Evolutionary conservation across 805 yeast genomes (phyloP), one percentile per base, ranked within the genome.

Genomic region (Blastobotrys terrestris): DNA sequence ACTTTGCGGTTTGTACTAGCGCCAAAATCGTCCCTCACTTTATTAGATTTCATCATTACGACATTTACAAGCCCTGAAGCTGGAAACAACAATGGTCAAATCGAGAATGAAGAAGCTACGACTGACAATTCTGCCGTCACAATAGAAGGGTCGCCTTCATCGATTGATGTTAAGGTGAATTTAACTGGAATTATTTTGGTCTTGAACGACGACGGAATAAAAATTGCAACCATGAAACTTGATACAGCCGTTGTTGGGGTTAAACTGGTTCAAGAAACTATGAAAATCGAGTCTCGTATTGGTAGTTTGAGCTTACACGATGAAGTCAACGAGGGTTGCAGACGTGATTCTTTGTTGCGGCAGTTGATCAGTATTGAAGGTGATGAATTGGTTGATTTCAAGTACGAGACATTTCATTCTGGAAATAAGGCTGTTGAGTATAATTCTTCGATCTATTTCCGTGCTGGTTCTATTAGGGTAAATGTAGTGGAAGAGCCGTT

Each of bases 401-500:
- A 77, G 2, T 94, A 91, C 65, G 95, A 90, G 64, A 88, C 97
- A 0, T 85, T 79, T 66, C 94, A 85, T 66, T 72, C 75, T 0
- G 73, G 73, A 6, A 76, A 77, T 1, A 68, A 67, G 16, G 72
- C 77, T 2, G 62, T 64, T 35, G 52, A 53, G 7, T 85, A 77
- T 62, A 80, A 78, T 53, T 76, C 92, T 0, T 67, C 69, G 15
- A 63, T 88, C 11, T 79, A 77, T 47, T 80, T 88, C 65, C 77
- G 80, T 16, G 80, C 95, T 0, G 95, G 95, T 0, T 81, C 96
- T 0, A 72, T 88, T 59, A 80, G 79, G 53, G 68, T 94, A 3
- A 86, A 83, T 64, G 87, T 91, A 63, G 83, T 89, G 16, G 96
- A 92, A 60, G 85, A 82, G 54, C 85, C 97, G 0, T 76, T 90